These are phyloP conservation scores for Dactylellina parvicollis DNA, from an alignment of 2,329 filamentous ascomycete genomes.

Conservation along the genomic window DNA sequence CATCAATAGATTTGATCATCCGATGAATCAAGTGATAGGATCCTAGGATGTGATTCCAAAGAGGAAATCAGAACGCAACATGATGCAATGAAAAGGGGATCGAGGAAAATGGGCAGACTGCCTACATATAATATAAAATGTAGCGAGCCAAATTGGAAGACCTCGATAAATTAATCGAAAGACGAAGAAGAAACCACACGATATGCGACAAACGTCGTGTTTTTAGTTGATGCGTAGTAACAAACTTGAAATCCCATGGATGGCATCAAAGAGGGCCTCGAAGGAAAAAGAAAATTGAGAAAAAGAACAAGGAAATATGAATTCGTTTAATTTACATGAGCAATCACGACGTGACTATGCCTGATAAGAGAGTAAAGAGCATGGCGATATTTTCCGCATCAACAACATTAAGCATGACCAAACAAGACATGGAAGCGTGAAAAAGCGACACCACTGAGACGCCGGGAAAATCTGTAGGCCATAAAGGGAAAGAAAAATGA, in stretches of 20 bases:
- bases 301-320: constrained; percentile 49
- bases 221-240: too few species aligned
- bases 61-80: too few species aligned
- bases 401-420: constrained; percentile 32
- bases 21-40: too few species aligned
- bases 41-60: too few species aligned
- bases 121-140: too few species aligned
- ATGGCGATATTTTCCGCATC: constrained; percentile 37
- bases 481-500: constrained; percentile 16
- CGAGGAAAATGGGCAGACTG: too few species aligned
- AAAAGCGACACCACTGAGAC: constrained; percentile 44
- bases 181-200: too few species aligned
- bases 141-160: too few species aligned
- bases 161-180: too few species aligned
- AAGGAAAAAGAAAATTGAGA: constrained; percentile 27
- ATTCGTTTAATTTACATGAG: constrained; percentile 53
- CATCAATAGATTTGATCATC: too few species aligned
- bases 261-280: constrained; percentile 14
- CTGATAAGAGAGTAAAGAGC: constrained; percentile 18
- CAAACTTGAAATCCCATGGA: constrained; percentile 44
- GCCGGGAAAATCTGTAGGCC: constrained; percentile 33
- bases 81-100: too few species aligned
- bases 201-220: too few species aligned
- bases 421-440: constrained; percentile 24
- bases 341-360: constrained; percentile 38